A percentile compares a stretch with the other conserved stretches of the same genome.
Conservation (phyloP, 257 asterid genomes). For the Leonotis leonurus region DNA sequence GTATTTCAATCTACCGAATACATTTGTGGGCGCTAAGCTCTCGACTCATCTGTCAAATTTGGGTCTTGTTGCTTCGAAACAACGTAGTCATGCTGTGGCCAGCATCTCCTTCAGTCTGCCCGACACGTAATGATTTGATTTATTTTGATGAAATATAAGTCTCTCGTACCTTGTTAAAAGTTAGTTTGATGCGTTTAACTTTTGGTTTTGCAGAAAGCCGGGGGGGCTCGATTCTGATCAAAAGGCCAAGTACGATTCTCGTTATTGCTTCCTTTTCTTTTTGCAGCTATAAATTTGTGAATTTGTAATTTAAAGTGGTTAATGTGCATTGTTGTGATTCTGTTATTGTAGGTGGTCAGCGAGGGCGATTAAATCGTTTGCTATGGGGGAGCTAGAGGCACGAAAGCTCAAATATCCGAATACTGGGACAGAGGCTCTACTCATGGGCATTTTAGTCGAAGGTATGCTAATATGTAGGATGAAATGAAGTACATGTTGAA, state of each 20-base stretch:
- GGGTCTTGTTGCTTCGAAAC: conserved; percentile 31
- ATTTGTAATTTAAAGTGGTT: not conserved
- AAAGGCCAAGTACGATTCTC: conserved; percentile 39
- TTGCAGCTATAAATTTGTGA: not conserved
- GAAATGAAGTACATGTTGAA: not conserved
- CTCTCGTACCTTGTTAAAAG: not conserved
- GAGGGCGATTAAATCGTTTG: conserved; percentile 77
- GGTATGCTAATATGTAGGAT: conserved; percentile 35
- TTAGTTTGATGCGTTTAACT: not conserved
- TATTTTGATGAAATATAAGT: not conserved
- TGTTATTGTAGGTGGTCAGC: conserved; percentile 68
- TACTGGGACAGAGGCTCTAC: conserved; percentile 89
- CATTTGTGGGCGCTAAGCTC: conserved; percentile 46
- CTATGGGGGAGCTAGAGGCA: conserved; percentile 83
- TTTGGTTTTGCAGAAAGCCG: conserved; percentile 38
- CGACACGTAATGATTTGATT: conserved; percentile 41
- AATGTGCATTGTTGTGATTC: not conserved
- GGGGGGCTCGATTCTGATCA: conserved; percentile 35
- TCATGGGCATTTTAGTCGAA: conserved; percentile 92
- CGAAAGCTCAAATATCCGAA: conserved; percentile 77
- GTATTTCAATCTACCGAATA: conserved; percentile 27
- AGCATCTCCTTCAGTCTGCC: conserved; percentile 69
- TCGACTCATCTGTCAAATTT: conserved; percentile 29
- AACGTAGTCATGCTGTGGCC: conserved; percentile 50
- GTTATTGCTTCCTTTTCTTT: not conserved